Base-by-base conservation (phyloP, 495 filamentous ascomycete genomes). In the Tetracladium setigerum region DNA sequence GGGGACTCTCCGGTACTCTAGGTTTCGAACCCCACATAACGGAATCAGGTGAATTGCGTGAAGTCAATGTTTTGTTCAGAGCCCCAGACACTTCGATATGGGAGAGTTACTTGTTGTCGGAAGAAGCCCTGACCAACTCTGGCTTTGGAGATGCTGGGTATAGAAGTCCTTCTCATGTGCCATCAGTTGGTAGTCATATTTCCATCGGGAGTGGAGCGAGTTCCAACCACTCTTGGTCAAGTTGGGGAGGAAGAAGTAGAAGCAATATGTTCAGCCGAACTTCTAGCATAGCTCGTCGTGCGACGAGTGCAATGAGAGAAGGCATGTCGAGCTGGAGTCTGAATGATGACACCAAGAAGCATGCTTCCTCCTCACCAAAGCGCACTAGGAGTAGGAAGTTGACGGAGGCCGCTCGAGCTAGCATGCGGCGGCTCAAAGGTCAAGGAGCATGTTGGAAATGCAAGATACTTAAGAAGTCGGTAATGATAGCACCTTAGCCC, bases 361-460 rank as follows among this genome's bases (percentile, higher is more conserved):
- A 41, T 19, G 38, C 27, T 17, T 41, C 38, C 38, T 19, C 38
- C 27, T 41, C 38, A 19, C 38, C 38, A 19, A 41, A 19, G 27
- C 38, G 38, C 14, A 41, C 8, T n/a, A n/a, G n/a, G n/a, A n/a
- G n/a, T 41, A 19, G 38, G 16, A 41, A 41, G 27, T 41, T 41
- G 38, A 41, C 38, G 38, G 38, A 41, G 18, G 38, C 13, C 38
- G 38, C 38, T 19, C 38, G 38, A 7, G 38, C 38, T 15, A 19
- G 38, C 27, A 41, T 41, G 38, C 38, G 38, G 17, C 38, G 18
- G 15, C 38, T 41, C 6, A 41, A 41, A 19, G 38, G 38, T 41
- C 38, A 41, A 41, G 38, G 38, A 41, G 38, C 38, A 4, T 41
- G 38, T 41, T 41, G 38, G 38, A 41, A 41, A 41, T 41, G 38